These are phyloP conservation scores for Kodamaea fungicola DNA, from an alignment of 1,139 yeast species.

Conservation along the genomic window DNA sequence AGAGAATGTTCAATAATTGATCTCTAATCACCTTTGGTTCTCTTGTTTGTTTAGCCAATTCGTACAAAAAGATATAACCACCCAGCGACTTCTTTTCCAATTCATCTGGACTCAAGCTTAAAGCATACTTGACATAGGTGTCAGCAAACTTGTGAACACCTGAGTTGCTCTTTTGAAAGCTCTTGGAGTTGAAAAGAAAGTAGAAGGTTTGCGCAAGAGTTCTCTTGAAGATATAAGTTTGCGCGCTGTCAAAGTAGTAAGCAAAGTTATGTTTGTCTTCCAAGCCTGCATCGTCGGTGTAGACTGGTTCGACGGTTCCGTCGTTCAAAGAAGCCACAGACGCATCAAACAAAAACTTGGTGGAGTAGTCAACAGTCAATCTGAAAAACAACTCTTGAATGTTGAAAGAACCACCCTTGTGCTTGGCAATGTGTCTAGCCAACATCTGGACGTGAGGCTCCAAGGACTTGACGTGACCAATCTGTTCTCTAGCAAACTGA, in stretches of 20 bases:
- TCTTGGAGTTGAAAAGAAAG: constrained; percentile 23
- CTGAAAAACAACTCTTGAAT: constrained; percentile 38
- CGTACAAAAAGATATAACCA: constrained; percentile 41
- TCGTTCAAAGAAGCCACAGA: constrained; percentile 30
- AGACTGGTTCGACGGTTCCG: constrained; percentile 10
- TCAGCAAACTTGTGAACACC: constrained; percentile 25
- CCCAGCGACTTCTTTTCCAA: constrained; percentile 32
- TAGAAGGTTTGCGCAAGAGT: constrained; percentile 27
- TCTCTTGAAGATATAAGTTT: constrained; percentile 33
- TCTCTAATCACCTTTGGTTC: constrained; percentile 39
- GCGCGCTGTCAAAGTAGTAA: constrained; percentile 27
- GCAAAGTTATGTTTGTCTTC: constrained; percentile 28
- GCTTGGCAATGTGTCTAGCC: constrained; percentile 28
- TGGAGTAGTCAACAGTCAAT: constrained; percentile 40
- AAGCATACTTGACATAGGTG: constrained; percentile 25
- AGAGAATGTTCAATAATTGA: constrained; percentile 40
- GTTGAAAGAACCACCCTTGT: constrained; percentile 24
- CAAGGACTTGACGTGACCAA: constrained; percentile 46
- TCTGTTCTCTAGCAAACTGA: constrained; percentile 55
- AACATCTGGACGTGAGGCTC: constrained; percentile 45
- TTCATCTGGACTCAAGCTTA: constrained; percentile 26
- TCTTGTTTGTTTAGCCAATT: constrained; percentile 42
- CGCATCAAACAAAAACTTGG: constrained; percentile 41
- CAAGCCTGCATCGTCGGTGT: constrained; percentile 13
- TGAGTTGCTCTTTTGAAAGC: constrained; percentile 22